Evolutionary conservation across 1,139 yeast species (phyloP).

Genomic region (Kluyveromyces sp.): DNA sequence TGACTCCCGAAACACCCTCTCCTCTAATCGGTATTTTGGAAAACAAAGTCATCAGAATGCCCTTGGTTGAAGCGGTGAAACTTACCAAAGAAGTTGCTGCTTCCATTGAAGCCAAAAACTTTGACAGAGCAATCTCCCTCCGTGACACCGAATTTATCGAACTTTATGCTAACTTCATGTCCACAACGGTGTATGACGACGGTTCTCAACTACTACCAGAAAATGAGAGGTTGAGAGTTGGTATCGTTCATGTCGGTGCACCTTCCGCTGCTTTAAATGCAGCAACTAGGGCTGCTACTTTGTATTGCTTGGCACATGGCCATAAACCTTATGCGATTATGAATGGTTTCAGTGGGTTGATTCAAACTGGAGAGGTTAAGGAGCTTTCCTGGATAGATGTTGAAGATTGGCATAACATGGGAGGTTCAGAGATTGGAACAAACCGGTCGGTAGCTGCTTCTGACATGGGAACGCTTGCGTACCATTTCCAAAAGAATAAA

Average conservation of each 20-base stretch:
- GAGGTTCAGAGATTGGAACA: constrained; percentile 81
- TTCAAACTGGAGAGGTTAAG: constrained; percentile 65
- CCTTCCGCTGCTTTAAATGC: constrained; percentile 79
- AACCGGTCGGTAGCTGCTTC: constrained; percentile 65
- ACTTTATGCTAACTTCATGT: constrained; percentile 55
- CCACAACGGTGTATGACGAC: constrained; percentile 56
- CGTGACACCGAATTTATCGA: constrained; percentile 70
- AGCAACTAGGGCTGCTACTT: constrained; percentile 68
- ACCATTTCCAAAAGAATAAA: constrained; percentile 63
- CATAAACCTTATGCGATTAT: constrained; percentile 68
- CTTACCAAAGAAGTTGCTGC: constrained; percentile 65
- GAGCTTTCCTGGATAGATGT: constrained; percentile 61
- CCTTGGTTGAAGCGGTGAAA: constrained; percentile 65
- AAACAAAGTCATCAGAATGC: constrained; percentile 61
- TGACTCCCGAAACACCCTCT: constrained; percentile 64
- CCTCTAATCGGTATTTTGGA: constrained; percentile 72
- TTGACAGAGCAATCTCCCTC: constrained; percentile 57
- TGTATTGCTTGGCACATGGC: constrained; percentile 68
- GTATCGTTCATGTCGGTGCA: constrained; percentile 73
- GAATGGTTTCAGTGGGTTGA: constrained; percentile 69
- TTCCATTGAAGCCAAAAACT: constrained; percentile 53
- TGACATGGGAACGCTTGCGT: constrained; percentile 69
- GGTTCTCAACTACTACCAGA: constrained; percentile 48
- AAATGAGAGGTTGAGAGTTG: constrained; percentile 54
- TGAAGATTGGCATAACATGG: constrained; percentile 66